Base-by-base conservation (phyloP, 2,329 filamentous ascomycete species). In the Cladophialophora immunda region DNA sequence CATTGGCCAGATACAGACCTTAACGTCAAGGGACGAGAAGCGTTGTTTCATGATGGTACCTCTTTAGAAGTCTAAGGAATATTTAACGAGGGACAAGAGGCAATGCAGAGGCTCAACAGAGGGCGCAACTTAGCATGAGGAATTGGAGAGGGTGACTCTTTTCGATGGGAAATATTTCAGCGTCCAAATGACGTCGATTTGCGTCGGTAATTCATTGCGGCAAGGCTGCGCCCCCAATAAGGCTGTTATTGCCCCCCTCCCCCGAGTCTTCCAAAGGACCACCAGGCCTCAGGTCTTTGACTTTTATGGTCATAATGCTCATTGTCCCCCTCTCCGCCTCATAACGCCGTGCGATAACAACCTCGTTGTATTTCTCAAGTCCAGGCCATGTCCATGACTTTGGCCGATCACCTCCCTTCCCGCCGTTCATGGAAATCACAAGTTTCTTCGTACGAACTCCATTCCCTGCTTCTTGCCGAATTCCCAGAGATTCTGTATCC, bases 391-490 rank as follows among this genome's bases (percentile, higher is more conserved):
- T 2, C 30, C 3, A n/a, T 30, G 4, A 9, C 54, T 57, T 22
- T 29, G 27, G 54, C n/a, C 61, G n/a, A 52, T 34, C 17, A 17
- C 36, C 45, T 27, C 19, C 29, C n/a, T 36, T n/a, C 25, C 56
- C 53, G 19, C 53, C 17, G 5, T 19, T 15, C 8, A 34, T 32
- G 15, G 9, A 29, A 54, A 60, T 69, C 58, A 74, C 65, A 74
- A 64, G 65, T 74, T 74, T 57, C 96, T 92, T 78, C 94, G 89
- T 85, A 97, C 85, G 86, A 93, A 91, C 81, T 97, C 94, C 53
- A 92, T 91, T 76, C 97, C 81, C 81, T 97, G 94, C 75, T 90
- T 90, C 85, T 95, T 96, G 78, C 94, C 94, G 78, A 97, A 91
- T 79, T 97, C 92, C 80, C 94, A 95, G 72, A 94, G 85, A 82